Conservation (phyloP, 805 yeast genomes). For the Lachancea sp. region DNA sequence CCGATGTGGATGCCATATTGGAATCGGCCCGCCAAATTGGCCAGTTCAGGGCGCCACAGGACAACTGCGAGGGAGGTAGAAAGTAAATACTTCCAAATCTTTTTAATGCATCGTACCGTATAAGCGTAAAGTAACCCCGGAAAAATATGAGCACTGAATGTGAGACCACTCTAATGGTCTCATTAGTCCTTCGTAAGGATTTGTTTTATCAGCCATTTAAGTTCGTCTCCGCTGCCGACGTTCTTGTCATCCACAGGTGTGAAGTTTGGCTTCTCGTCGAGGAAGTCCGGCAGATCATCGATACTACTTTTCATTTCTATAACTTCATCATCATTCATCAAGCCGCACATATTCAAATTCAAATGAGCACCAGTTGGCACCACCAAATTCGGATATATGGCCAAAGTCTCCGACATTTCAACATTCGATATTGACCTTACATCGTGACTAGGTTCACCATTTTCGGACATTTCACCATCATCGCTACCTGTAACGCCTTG, state of each 20-base stretch:
- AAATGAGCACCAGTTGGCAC: constrained; percentile 61
- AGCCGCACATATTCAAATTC: constrained; percentile 42
- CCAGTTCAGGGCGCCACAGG: constrained; percentile 13
- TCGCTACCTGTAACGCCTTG: constrained; percentile 21
- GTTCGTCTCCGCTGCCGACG: constrained; percentile 58
- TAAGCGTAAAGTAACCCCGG: neutral
- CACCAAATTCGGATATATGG: constrained; percentile 56
- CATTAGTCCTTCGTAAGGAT: constrained; percentile 38
- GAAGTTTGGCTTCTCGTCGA: constrained; percentile 29
- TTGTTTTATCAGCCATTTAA: constrained; percentile 66
- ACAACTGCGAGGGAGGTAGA: constrained; percentile 5
- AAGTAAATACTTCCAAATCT: neutral
- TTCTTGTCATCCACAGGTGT: constrained; percentile 34
- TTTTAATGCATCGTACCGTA: neutral
- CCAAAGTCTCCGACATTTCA: constrained; percentile 60
- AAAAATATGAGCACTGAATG: neutral
- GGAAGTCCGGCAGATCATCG: constrained; percentile 31
- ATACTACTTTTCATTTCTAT: constrained; percentile 29
- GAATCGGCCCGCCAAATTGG: constrained; percentile 17
- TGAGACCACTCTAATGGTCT: neutral
- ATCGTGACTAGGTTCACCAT: constrained; percentile 7
- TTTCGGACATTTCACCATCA: constrained; percentile 1
- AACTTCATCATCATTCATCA: constrained; percentile 51
- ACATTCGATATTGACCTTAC: constrained; percentile 46
- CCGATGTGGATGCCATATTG: constrained; percentile 15